Conservation (phyloP, 805 yeast genomes). For the Naumovozyma baii region DNA sequence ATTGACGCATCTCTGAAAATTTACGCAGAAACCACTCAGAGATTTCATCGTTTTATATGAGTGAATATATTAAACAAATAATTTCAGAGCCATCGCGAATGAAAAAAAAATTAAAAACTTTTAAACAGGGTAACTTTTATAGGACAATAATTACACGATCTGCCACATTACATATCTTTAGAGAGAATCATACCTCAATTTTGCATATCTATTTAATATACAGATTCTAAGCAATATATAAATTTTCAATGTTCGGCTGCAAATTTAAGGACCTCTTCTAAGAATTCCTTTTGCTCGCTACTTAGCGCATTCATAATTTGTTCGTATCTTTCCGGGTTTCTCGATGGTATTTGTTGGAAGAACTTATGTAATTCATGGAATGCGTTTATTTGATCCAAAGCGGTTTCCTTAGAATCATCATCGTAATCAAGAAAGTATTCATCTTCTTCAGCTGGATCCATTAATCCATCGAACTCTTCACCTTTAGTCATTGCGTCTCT, state of each 20-base stretch:
- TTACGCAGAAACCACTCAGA: no score
- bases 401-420: conserved; percentile 69
- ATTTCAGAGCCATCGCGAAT: no score
- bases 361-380: conserved; percentile 54
- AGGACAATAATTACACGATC: no score
- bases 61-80: no score
- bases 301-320: conserved; percentile 22
- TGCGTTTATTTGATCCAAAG: conserved; percentile 66
- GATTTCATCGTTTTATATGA: no score
- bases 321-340: conserved; percentile 39
- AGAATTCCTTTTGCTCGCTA: conserved; percentile 24
- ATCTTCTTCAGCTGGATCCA: conserved; percentile 31
- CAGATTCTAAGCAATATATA: background rate
- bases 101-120: no score
- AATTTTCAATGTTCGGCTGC: conserved; percentile 15
- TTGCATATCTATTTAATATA: background rate
- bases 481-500: conserved; percentile 52
- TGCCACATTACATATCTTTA: no score
- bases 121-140: no score
- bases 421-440: conserved; percentile 54
- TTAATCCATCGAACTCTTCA: conserved; percentile 31
- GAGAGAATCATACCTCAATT: no score
- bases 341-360: conserved; percentile 39
- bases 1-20: no score
- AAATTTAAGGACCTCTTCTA: conserved; percentile 27